Percentiles rank a stretch among this genome's conserved stretches.
Evolutionary conservation across 306 rosid genomes (phyloP).

Genomic region (Cucurbita maxima): DNA sequence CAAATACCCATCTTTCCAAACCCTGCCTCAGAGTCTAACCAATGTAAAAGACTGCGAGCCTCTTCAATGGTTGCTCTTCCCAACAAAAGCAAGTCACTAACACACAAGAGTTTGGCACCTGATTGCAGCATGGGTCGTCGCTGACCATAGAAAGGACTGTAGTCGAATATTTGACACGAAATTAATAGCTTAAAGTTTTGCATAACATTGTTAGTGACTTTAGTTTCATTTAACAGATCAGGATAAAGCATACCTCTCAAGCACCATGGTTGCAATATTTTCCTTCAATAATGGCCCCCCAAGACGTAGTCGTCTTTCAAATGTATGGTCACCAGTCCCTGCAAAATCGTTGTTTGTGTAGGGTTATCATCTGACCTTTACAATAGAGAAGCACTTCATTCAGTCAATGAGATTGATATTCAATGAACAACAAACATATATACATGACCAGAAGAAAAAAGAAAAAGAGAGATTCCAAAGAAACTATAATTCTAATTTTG

Average conservation of each 20-base stretch:
- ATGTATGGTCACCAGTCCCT: slow-evolving; percentile 96
- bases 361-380: background rate
- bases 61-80: slow-evolving; percentile 97
- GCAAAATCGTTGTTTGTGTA: background rate
- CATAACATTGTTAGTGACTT: background rate
- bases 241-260: slow-evolving; percentile 61
- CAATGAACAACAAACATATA: background rate
- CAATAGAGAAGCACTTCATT: background rate
- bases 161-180: slow-evolving; percentile 12
- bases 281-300: slow-evolving; percentile 82
- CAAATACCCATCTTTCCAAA: slow-evolving; percentile 96
- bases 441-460: background rate
- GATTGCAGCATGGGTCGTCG: slow-evolving; percentile 82
- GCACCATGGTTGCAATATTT: slow-evolving; percentile 95
- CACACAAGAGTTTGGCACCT: slow-evolving; percentile 91
- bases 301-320: slow-evolving; percentile 81
- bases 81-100: slow-evolving; percentile 87
- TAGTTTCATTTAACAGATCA: background rate
- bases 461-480: background rate
- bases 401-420: background rate
- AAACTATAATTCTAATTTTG: background rate
- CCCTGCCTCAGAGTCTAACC: slow-evolving; percentile 81
- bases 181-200: background rate
- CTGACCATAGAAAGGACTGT: slow-evolving; percentile 96
- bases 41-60: slow-evolving; percentile 78